These are phyloP conservation scores for Rubroboletus satanas DNA, from an alignment of 768 basidiomycete species.

Conservation along the genomic window DNA sequence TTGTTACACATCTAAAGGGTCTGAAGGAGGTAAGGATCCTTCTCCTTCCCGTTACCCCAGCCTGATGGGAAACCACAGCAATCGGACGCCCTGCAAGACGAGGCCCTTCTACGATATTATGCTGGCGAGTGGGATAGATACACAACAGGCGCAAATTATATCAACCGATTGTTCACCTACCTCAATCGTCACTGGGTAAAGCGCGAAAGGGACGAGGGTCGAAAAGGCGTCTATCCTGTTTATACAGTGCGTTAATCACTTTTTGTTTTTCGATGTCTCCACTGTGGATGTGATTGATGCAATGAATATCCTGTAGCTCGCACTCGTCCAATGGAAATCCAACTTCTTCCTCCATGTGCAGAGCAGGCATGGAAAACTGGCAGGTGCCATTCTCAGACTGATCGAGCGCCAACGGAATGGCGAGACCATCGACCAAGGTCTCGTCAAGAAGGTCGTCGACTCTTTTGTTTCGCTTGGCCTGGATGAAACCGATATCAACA, in stretches of 20 bases:
- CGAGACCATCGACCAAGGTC: constrained; percentile 85
- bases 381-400: constrained; percentile 79
- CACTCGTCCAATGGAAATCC: constrained; percentile 93
- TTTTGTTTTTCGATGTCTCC: background rate
- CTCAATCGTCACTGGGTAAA: constrained; percentile 99
- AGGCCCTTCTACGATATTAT: constrained; percentile 86
- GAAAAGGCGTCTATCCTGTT: constrained; percentile 91
- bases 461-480: constrained; percentile 93
- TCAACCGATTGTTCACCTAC: constrained; percentile 96
- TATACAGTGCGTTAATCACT: constrained; percentile 70
- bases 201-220: constrained; percentile 93
- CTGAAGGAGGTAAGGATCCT: constrained; percentile 53
- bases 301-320: constrained; percentile 50
- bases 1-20: constrained; percentile 72
- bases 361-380: constrained; percentile 74
- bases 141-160: constrained; percentile 95
- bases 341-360: constrained; percentile 91
- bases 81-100: constrained; percentile 78
- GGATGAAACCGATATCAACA: constrained; percentile 89
- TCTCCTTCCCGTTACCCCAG: constrained; percentile 15
- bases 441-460: constrained; percentile 93
- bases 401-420: constrained; percentile 95
- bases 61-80: constrained; percentile 42
- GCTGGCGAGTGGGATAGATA: constrained; percentile 93
- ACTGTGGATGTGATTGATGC: background rate